Evolutionary conservation across 352 stramenopile genomes (phyloP), one percentile per base, ranked within the genome.

Genomic region (Globisporangium heterothallicum): DNA sequence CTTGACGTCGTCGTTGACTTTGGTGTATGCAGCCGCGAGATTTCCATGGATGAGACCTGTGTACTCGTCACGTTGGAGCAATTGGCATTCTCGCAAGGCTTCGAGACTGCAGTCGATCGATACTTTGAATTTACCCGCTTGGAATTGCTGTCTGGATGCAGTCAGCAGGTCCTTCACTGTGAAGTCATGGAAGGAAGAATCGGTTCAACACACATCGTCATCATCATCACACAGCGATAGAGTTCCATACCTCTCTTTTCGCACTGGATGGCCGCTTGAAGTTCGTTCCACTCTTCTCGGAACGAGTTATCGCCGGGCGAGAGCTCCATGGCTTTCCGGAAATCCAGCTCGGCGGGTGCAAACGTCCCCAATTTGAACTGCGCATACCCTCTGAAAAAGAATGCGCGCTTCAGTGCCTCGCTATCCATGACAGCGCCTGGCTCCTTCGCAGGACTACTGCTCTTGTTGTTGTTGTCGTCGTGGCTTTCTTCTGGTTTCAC

Each of bases 21-120:
- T 78, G 13, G 67, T 56, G 42, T 84, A 82, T 10, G 74, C 78
- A 1, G 75, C 67, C 5, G 78, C 78, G 13, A 88, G 49, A 50
- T 88, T 86, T 25, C 73, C 69, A 55, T 88, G 78, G 24, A 88
- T 78, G 21, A 86, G 35, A 10, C 70, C 74, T 35, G 70, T 86
- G n/a, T 83, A 70, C 36, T 86, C 78, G 53, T 72, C 70, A 32
- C 79, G 81, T 27, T 72, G 58, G n/a, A 88, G 61, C 35, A 63
- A 21, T 22, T 86, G 66, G 16, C 65, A 70, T 49, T 81, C 74
- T 16, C 63, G 60, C 32, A 88, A 53, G 9, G 77, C 77, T 14
- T 61, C 61, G 14, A 70, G 35, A 25, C 74, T 83, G 6, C 59
- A 69, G 47, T 79, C 61, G 27, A 78, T 66, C 27, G 77, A 77